Percentiles rank a stretch among this genome's conserved stretches.
Conservation (phyloP, 192 early-diverging fungal genomes). For the Entrophospora sp. region DNA sequence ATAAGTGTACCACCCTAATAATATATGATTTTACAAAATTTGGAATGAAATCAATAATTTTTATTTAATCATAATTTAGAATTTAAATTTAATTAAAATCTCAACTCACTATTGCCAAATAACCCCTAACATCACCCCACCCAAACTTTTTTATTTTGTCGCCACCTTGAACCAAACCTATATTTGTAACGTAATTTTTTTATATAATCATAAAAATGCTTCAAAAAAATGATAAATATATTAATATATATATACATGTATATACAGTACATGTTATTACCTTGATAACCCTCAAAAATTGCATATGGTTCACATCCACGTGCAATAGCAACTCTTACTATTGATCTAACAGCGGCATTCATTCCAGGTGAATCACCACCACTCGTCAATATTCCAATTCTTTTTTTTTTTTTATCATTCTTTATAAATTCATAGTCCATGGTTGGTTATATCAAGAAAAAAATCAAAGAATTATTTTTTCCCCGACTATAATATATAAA, state of each 20-base stretch:
- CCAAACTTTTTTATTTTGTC: constrained; percentile 69
- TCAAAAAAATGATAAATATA: background rate
- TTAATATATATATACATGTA: background rate
- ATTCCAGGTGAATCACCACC: constrained; percentile 97
- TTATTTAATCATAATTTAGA: background rate
- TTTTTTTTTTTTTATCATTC: constrained; percentile 54
- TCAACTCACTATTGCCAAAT: constrained; percentile 54
- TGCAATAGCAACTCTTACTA: constrained; percentile 80
- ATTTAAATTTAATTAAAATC: background rate
- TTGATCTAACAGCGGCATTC: constrained; percentile 90
- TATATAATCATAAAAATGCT: constrained; percentile 2
- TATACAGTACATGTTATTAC: constrained; percentile 19
- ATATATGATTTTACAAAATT: background rate
- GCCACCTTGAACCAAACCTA: constrained; percentile 89
- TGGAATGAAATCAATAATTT: background rate
- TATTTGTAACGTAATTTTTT: no score
- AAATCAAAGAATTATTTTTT: no score
- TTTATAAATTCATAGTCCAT: no score
- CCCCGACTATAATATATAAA: no score
- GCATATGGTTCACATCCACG: constrained; percentile 77
- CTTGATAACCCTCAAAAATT: constrained; percentile 95
- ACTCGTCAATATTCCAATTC: constrained; percentile 88
- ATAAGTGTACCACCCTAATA: constrained; percentile 87
- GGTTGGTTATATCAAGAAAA: no score
- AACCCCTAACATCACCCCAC: constrained; percentile 90